phyloP scores from a whole-genome alignment of 1,284 basidiomycete species.

The Marasmius sp. region DNA sequence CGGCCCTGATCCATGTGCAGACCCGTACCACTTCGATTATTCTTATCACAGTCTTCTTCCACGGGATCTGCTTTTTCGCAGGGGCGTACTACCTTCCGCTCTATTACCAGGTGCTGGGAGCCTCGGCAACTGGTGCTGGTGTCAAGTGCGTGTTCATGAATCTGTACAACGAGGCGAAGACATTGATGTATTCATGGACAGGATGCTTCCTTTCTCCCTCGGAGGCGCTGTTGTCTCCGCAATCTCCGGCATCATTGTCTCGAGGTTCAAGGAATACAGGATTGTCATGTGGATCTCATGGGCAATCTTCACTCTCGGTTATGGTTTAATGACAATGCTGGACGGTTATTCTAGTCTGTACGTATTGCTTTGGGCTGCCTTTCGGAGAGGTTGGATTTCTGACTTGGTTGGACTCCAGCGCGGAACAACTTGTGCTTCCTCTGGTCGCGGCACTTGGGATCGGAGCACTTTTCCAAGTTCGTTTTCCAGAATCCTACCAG shows the following conservation, averaged over 20 bases:
- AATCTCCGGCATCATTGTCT: constrained; percentile 58
- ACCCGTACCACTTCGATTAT: constrained; percentile 75
- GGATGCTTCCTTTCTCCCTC: constrained; percentile 78
- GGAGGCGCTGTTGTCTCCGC: constrained; percentile 59
- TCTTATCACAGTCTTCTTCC: constrained; percentile 62
- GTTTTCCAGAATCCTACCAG: constrained; percentile 9
- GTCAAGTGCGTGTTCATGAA: constrained; percentile 46
- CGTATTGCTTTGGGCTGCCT: constrained; percentile 17
- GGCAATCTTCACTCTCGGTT: constrained; percentile 56
- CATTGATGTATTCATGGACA: constrained; percentile 22
- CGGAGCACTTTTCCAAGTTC: constrained; percentile 64
- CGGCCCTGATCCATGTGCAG: constrained; percentile 27
- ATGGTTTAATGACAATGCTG: constrained; percentile 64
- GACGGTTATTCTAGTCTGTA: constrained; percentile 45
- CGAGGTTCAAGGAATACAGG: constrained; percentile 63
- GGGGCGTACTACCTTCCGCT: constrained; percentile 74
- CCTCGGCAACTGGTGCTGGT: constrained; percentile 74
- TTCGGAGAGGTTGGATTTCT: not conserved
- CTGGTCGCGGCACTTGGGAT: constrained; percentile 60
- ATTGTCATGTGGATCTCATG: constrained; percentile 61
- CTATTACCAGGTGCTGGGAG: constrained; percentile 79
- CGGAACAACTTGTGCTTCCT: constrained; percentile 59
- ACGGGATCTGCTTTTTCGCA: constrained; percentile 67
- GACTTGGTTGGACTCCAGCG: constrained; percentile 36
- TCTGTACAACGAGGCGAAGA: not conserved